phyloP scores from a whole-genome alignment of 768 basidiomycete species.

The Tylopilus intermedius region DNA sequence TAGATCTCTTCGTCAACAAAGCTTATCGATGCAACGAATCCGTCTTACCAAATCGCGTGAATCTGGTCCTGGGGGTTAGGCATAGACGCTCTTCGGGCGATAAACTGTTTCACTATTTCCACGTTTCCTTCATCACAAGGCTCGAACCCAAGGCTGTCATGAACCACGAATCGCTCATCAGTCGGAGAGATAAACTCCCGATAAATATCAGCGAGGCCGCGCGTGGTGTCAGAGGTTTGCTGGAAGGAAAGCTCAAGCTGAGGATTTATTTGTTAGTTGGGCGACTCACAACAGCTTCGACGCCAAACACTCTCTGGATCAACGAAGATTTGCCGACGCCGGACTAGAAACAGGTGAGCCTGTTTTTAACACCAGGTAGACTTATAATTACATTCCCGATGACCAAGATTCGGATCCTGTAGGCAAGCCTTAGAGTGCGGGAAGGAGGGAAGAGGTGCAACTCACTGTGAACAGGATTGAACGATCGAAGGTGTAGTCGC shows the following conservation, averaged over 20 bases:
- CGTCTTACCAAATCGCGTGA: conserved; percentile 13
- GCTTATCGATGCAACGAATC: background rate
- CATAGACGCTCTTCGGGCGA: conserved; percentile 2
- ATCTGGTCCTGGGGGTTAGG: conserved; percentile 1
- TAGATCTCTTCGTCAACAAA: background rate
- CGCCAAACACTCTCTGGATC: conserved; percentile 11
- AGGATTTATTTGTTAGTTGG: background rate
- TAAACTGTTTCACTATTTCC: background rate
- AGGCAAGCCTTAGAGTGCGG: background rate
- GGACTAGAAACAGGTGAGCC: conserved; percentile 4
- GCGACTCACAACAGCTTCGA: conserved; percentile 5
- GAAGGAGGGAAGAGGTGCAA: background rate
- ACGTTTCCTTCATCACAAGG: conserved; percentile 6
- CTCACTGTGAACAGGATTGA: conserved; percentile 11
- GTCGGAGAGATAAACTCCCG: conserved; percentile 10
- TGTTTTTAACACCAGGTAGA: background rate
- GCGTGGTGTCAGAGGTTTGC: background rate
- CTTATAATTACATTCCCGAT: conserved; percentile 11
- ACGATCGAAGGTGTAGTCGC: conserved; percentile 9
- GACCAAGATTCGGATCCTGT: conserved; percentile 14
- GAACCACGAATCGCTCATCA: conserved; percentile 13
- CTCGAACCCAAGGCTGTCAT: conserved; percentile 18
- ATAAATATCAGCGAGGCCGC: conserved; percentile 9
- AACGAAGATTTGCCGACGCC: conserved; percentile 16
- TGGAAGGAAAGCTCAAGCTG: background rate